These are phyloP conservation scores for Phialocephala sp. DNA, from an alignment of 2,329 filamentous ascomycete genomes.

Conservation along the genomic window DNA sequence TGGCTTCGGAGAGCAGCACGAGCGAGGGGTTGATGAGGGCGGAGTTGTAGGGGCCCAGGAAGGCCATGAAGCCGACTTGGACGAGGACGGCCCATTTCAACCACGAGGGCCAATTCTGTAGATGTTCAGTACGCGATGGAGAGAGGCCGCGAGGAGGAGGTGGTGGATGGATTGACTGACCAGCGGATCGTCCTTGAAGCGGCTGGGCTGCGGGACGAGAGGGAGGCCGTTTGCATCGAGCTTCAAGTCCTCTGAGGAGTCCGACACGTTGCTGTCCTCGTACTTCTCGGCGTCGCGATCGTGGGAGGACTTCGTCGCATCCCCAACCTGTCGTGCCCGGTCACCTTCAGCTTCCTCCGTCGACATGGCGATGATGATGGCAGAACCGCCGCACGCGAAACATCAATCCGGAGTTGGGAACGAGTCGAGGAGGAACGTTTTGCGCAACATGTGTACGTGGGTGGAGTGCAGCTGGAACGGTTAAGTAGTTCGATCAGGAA, in stretches of 20 bases:
- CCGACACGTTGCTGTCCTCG: slow-evolving; percentile 9
- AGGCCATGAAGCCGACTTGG: slow-evolving; percentile 42
- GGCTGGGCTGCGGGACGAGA: slow-evolving; percentile 41
- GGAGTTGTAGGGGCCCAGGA: slow-evolving; percentile 40
- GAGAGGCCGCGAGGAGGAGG: not conserved
- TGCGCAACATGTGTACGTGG: not conserved
- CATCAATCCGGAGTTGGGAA: not conserved
- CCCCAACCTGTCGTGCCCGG: not conserved
- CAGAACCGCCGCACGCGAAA: not conserved
- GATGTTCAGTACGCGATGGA: not conserved
- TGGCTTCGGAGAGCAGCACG: slow-evolving; percentile 35
- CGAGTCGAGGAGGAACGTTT: not conserved
- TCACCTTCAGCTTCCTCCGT: too few species aligned
- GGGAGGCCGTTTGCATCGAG: slow-evolving; percentile 37
- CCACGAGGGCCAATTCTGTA: slow-evolving; percentile 41
- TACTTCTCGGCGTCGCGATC: slow-evolving; percentile 18
- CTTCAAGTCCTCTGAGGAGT: slow-evolving; percentile 22
- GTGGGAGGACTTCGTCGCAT: not conserved
- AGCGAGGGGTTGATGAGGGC: slow-evolving; percentile 41
- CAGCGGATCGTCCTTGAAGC: slow-evolving; percentile 42
- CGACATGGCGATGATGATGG: not conserved
- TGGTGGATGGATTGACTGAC: slow-evolving; percentile 26
- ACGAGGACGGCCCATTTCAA: slow-evolving; percentile 43
- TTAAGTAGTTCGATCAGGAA: not conserved
- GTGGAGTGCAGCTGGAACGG: not conserved